Percentiles rank a stretch among this genome's conserved stretches.
phyloP scores from a whole-genome alignment of 2,329 filamentous ascomycete species.

The Fusarium sp. region DNA sequence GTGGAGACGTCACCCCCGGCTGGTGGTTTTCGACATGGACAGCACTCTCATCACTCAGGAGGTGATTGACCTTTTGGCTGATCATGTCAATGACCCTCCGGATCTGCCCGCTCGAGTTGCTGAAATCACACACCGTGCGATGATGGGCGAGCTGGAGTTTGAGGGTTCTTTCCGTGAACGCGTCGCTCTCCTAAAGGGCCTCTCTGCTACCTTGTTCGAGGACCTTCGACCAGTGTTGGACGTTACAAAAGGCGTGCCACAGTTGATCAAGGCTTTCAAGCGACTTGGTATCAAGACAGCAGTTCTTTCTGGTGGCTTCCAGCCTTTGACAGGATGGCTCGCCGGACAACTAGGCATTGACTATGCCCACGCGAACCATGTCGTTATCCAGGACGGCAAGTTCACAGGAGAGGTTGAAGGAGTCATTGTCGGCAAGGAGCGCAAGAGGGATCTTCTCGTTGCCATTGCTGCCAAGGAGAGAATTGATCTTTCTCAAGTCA shows the following conservation, averaged over 20 bases:
- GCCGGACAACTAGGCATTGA: constrained; percentile 85
- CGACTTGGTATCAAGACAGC: constrained; percentile 87
- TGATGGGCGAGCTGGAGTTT: constrained; percentile 97
- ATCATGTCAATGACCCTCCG: constrained; percentile 75
- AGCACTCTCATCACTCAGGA: constrained; percentile 97
- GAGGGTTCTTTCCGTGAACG: constrained; percentile 84
- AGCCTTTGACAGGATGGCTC: constrained; percentile 89
- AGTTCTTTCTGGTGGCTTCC: constrained; percentile 92
- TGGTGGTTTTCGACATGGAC: constrained; percentile 99
- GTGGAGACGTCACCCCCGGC: constrained; percentile 82
- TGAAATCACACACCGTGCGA: constrained; percentile 90
- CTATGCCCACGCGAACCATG: constrained; percentile 89
- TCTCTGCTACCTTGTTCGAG: constrained; percentile 83
- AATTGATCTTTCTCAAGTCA: constrained; percentile 73
- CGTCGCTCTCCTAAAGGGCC: constrained; percentile 83
- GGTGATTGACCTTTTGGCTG: constrained; percentile 95
- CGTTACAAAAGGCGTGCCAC: constrained; percentile 83
- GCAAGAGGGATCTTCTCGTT: constrained; percentile 78
- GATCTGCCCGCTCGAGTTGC: constrained; percentile 87
- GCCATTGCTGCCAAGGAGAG: constrained; percentile 78
- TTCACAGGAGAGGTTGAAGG: constrained; percentile 81
- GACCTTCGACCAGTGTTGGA: constrained; percentile 80
- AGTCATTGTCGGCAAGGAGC: constrained; percentile 80
- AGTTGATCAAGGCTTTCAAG: constrained; percentile 81
- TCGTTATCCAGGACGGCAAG: constrained; percentile 71